Percentiles rank a stretch among this genome's conserved stretches.
Evolutionary conservation across 495 filamentous ascomycete species (phyloP).

Genomic region (Saxophila tyrrhenica): DNA sequence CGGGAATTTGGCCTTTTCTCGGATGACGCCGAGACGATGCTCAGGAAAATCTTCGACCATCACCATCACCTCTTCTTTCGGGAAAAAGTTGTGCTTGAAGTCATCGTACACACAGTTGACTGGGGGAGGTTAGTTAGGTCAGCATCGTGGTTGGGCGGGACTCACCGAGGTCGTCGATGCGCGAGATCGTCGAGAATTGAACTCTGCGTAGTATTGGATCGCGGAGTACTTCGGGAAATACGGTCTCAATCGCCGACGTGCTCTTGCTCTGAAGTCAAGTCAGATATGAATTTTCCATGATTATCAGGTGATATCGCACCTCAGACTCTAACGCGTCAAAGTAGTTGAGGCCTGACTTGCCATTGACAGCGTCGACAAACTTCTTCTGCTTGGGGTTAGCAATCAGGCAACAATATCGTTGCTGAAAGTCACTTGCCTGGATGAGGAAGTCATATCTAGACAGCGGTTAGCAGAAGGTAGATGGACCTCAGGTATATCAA

Average conservation of each 20-base stretch:
- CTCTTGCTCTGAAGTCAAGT: slow-evolving; percentile 53
- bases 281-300: neutral
- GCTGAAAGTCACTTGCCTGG: slow-evolving; percentile 48
- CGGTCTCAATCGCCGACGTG: slow-evolving; percentile 76
- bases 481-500: neutral
- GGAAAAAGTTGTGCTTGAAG: slow-evolving; percentile 89
- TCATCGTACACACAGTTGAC: slow-evolving; percentile 65
- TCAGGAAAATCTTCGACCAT: slow-evolving; percentile 57
- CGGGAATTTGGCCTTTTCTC: slow-evolving; percentile 75
- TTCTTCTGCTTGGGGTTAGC: slow-evolving; percentile 45
- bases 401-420: neutral
- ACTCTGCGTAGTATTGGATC: slow-evolving; percentile 81
- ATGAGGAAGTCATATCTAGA: slow-evolving; percentile 87
- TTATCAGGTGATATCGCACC: slow-evolving; percentile 42
- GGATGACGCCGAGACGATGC: slow-evolving; percentile 62
- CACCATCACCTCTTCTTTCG: slow-evolving; percentile 75
- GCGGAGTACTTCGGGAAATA: slow-evolving; percentile 83
- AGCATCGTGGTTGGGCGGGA: slow-evolving; percentile 7
- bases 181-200: slow-evolving; percentile 81
- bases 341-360: slow-evolving; percentile 84
- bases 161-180: slow-evolving; percentile 81
- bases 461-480: slow-evolving; percentile 20
- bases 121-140: slow-evolving; percentile 28
- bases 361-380: slow-evolving; percentile 92
- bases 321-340: slow-evolving; percentile 90